Evolutionary conservation across 2,329 filamentous ascomycete genomes (phyloP).

Genomic region (Kalmusia sp.): DNA sequence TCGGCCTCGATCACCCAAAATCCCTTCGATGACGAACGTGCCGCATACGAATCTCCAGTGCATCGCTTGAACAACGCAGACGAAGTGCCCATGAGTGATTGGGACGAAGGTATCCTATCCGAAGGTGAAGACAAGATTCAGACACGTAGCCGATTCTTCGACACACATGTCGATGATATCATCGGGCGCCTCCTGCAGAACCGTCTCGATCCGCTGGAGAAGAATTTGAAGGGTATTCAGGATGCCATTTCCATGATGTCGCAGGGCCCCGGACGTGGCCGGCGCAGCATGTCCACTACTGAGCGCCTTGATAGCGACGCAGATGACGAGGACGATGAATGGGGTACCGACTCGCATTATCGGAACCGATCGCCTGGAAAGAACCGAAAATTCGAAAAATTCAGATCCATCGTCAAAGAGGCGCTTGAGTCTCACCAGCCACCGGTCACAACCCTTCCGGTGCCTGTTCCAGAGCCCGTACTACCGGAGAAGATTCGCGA

Average conservation of each 20-base stretch:
- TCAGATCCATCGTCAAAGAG: conserved; percentile 66
- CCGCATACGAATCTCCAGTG: conserved; percentile 64
- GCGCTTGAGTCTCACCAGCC: conserved; percentile 63
- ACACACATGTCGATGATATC: conserved; percentile 85
- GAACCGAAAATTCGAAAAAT: conserved; percentile 83
- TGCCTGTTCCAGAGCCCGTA: conserved; percentile 34
- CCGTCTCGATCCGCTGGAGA: conserved; percentile 81
- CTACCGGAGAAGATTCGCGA: conserved; percentile 74
- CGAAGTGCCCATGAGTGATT: conserved; percentile 80
- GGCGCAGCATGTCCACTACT: conserved; percentile 70
- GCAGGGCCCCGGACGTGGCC: conserved; percentile 58
- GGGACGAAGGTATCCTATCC: conserved; percentile 85
- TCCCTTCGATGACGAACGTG: conserved; percentile 69
- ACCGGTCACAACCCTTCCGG: conserved; percentile 32
- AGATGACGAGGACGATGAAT: conserved; percentile 87
- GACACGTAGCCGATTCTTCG: conserved; percentile 85
- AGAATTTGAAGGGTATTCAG: conserved; percentile 78
- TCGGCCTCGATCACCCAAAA: conserved; percentile 54
- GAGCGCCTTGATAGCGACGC: conserved; percentile 84
- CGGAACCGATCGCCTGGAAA: conserved; percentile 79
- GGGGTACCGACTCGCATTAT: conserved; percentile 58
- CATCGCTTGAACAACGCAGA: conserved; percentile 69
- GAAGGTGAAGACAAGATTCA: conserved; percentile 79
- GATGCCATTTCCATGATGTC: conserved; percentile 68
- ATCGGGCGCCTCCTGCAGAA: conserved; percentile 79